Evolutionary conservation across 2,329 filamentous ascomycete species (phyloP), one percentile per base, ranked within the genome.

Genomic region (Pezicula radicicola): DNA sequence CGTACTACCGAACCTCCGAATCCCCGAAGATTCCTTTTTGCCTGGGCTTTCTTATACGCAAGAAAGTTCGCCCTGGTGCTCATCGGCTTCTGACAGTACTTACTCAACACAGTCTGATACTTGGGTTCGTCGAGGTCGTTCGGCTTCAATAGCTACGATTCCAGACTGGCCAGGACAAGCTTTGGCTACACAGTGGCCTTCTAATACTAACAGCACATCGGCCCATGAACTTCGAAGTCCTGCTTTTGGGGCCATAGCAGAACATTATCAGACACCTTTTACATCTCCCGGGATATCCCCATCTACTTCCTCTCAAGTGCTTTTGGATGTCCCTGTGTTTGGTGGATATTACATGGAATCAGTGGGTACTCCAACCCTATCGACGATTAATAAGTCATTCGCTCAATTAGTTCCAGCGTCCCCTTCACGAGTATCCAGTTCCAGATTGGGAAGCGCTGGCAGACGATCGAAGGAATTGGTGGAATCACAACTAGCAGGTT

Each of bases 341-440:
- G 59, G 60, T 18, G 55, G 48, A 21, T 60, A 61, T 54, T 59
- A 57, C 44, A 61, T 66, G 63, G 63, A 66, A 63, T 60, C 63
- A 63, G 64, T 65, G 62, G 64, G 63, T 65, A 61, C 60, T 63
- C 63, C 63, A 61, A 51, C 61, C 60, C 58, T 60, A 48, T 57
- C 64, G 58, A 61, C 62, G 47, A 58, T 58, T 61, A 58, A 45
- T 53, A 64, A 61, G 50, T 53, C 63, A 51, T 50, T 64, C 52
- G 57, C 63, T 64, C 63, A 64, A 62, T 53, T 53, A 56, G 59
- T 60, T 60, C 45, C 63, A 64, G 63, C 61, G 39, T 60, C 60
- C 52, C 50, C 62, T 49, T 50, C 60, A 54, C 54, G 57, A 60
- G 49, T 61, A 56, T 56, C 59, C 56, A 51, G 52, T 52, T n/a